Evolutionary conservation across 1,139 yeast species (phyloP).

Genomic region (Candida frijolesensis): DNA sequence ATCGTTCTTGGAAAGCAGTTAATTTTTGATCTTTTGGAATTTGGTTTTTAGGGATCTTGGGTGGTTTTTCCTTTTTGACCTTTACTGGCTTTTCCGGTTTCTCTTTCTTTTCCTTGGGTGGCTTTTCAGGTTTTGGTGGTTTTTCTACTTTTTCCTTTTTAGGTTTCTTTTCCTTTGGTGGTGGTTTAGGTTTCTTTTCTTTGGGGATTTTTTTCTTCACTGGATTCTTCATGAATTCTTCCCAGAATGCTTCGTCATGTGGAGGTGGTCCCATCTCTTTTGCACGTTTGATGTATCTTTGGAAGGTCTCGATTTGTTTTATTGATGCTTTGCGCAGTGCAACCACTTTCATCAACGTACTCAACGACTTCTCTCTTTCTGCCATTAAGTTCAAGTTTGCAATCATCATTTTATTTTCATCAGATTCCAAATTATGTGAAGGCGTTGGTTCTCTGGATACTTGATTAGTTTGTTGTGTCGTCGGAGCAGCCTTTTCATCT

Average conservation of each 20-base stretch:
- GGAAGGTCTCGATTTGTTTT: slow-evolving; percentile 73
- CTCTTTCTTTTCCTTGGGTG: slow-evolving; percentile 7
- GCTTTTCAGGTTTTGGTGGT: slow-evolving; percentile 4
- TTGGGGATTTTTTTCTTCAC: not conserved
- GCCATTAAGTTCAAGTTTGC: slow-evolving; percentile 83
- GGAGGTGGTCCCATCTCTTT: slow-evolving; percentile 70
- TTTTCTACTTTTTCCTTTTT: slow-evolving; percentile 3
- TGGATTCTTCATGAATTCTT: not conserved
- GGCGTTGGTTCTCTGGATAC: not conserved
- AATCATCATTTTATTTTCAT: slow-evolving; percentile 78
- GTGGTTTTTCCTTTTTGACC: slow-evolving; percentile 24
- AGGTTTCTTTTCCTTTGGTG: slow-evolving; percentile 4
- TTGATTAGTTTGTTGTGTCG: no score
- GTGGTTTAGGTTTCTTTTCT: slow-evolving; percentile 3
- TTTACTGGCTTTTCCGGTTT: slow-evolving; percentile 22
- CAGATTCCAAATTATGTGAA: slow-evolving; percentile 53
- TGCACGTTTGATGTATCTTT: slow-evolving; percentile 76
- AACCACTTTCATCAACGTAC: slow-evolving; percentile 74
- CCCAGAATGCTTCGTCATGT: slow-evolving; percentile 30
- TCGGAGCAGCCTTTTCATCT: not conserved
- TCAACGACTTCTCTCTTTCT: slow-evolving; percentile 64
- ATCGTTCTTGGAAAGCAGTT: slow-evolving; percentile 76
- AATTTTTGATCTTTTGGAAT: slow-evolving; percentile 51
- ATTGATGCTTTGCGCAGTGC: slow-evolving; percentile 79
- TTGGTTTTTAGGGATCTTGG: slow-evolving; percentile 18